These are phyloP conservation scores for Furcasterigmium furcatum DNA, from an alignment of 2,329 filamentous ascomycete species.

Conservation along the genomic window DNA sequence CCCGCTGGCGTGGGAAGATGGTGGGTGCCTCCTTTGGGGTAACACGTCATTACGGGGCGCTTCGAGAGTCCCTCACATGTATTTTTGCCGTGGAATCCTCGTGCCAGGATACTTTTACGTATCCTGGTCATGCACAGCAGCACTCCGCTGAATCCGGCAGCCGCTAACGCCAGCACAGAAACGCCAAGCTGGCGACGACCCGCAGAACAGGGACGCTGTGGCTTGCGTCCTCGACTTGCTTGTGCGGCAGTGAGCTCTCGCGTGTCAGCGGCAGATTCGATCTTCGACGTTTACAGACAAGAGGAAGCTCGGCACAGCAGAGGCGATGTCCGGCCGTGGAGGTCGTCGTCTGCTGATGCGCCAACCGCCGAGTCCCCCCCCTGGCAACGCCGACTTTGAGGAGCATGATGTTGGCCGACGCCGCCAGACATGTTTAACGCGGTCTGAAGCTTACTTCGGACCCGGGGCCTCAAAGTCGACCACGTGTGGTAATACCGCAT, in stretches of 20 bases:
- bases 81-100: background rate
- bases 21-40: background rate
- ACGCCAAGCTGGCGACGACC: background rate
- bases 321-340: no score
- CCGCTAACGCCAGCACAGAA: no score
- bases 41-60: background rate
- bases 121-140: background rate
- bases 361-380: no score
- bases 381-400: no score
- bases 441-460: background rate
- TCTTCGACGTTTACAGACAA: no score
- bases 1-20: background rate
- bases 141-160: no score
- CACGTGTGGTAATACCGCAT: background rate
- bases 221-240: background rate
- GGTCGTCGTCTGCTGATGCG: no score
- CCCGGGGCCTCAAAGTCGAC: background rate
- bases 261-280: no score
- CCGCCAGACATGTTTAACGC: no score
- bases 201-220: background rate
- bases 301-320: no score
- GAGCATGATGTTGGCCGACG: no score
- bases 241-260: no score
- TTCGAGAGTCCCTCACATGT: slow-evolving; percentile 1
- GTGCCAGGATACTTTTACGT: slow-evolving; percentile 1